Evolutionary conservation across 352 stramenopile species (phyloP).

Genomic region (Pythium scleroteichum): DNA sequence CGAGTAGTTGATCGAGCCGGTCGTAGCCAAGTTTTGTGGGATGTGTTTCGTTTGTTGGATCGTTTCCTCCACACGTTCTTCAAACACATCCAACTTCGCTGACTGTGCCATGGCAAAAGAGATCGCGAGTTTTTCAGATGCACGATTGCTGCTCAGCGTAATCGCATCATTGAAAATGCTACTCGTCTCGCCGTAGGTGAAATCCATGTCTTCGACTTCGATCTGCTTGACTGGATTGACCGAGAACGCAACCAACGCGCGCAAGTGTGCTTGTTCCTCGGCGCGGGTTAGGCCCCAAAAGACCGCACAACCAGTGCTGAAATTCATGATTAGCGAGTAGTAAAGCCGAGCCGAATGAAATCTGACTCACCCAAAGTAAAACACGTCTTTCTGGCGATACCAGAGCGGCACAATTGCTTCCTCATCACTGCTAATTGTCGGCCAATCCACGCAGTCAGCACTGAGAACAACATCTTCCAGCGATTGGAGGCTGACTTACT

Average conservation of each 20-base stretch:
- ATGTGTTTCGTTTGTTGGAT: conserved; percentile 89
- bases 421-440: conserved; percentile 22
- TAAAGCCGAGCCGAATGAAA: not conserved
- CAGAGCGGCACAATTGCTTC: conserved; percentile 41
- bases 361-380: conserved; percentile 78
- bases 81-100: conserved; percentile 90
- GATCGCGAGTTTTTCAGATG: conserved; percentile 89
- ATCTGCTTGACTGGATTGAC: conserved; percentile 77
- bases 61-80: conserved; percentile 85
- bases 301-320: conserved; percentile 81
- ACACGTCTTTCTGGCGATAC: conserved; percentile 81
- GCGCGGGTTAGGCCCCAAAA: conserved; percentile 88
- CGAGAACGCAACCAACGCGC: conserved; percentile 57
- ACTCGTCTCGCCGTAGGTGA: conserved; percentile 72
- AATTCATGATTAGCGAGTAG: not conserved
- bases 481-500: conserved; percentile 27
- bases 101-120: conserved; percentile 92
- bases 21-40: conserved; percentile 84
- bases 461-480: not conserved
- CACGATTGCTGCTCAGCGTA: conserved; percentile 73
- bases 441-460: not conserved
- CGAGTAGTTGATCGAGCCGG: conserved; percentile 90
- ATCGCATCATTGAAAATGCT: conserved; percentile 85
- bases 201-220: conserved; percentile 91
- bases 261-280: conserved; percentile 79